Percentiles rank a stretch among this genome's conserved stretches.
phyloP scores from a whole-genome alignment of 2,329 filamentous ascomycete genomes.

The Aspergillus aculeatus region DNA sequence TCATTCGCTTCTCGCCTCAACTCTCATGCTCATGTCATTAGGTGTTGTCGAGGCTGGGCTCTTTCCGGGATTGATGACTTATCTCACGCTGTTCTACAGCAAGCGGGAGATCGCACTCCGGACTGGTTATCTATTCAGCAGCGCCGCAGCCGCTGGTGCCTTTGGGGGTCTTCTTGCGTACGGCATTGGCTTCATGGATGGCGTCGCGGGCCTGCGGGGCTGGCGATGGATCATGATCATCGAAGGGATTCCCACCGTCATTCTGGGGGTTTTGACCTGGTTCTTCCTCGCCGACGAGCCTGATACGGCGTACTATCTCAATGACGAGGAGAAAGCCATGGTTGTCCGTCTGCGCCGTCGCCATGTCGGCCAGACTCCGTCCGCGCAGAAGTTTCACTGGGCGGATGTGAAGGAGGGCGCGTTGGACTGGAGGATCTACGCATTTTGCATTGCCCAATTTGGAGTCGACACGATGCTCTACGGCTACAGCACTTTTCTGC shows the following conservation, averaged over 20 bases:
- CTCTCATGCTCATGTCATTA: constrained; percentile 5
- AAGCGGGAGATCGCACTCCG: constrained; percentile 70
- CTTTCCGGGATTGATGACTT: constrained; percentile 66
- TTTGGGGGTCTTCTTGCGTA: constrained; percentile 72
- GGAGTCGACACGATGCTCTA: constrained; percentile 75
- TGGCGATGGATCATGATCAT: constrained; percentile 70
- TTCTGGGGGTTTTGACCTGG: constrained; percentile 57
- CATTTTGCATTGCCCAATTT: constrained; percentile 69
- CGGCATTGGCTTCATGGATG: constrained; percentile 71
- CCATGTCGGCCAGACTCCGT: constrained; percentile 51
- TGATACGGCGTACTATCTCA: constrained; percentile 62
- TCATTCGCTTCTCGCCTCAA: too few relatives aligned
- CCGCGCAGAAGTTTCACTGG: constrained; percentile 56
- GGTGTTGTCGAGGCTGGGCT: constrained; percentile 69
- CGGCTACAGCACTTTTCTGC: constrained; percentile 74
- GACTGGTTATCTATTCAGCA: constrained; percentile 67
- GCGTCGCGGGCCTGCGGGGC: constrained; percentile 60
- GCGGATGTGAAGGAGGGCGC: constrained; percentile 66
- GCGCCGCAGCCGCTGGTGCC: constrained; percentile 67
- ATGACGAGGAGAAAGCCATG: constrained; percentile 58
- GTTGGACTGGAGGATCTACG: constrained; percentile 73
- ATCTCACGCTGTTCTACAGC: constrained; percentile 74
- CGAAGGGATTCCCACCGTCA: constrained; percentile 57
- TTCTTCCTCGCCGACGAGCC: constrained; percentile 66
- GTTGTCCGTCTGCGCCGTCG: constrained; percentile 51